Evolutionary conservation across 805 yeast genomes (phyloP), one percentile per base, ranked within the genome.

Genomic region (Pichia californica): DNA sequence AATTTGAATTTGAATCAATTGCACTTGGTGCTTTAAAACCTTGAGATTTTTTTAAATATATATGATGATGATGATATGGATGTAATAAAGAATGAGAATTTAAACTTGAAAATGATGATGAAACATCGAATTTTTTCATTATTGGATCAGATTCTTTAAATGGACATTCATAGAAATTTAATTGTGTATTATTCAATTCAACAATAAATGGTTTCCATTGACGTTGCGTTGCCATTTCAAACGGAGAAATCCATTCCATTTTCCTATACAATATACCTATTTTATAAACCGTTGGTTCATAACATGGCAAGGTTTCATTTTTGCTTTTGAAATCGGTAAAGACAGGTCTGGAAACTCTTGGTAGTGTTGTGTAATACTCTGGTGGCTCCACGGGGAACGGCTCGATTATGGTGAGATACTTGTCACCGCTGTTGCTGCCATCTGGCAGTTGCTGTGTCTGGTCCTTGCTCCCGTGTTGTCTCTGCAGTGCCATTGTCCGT

Each of bases 121-220:
- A 40, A 19, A 40, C 48, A n/a, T 33, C 37, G 5, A 49, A 32
- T 32, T 41, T 41, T 13, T 40, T 40, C 25, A 46, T 13, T n/a
- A 38, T 33, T 13, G 40, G 43, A 27, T 46, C 48, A 29, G 35
- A 34, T 15, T 23, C 18, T 15, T 34, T 33, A 13, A 40, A 38
- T 7, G 48, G 48, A 36, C 44, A 66, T 15, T 62, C 54, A 59
- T 83, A 85, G 43, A 89, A 66, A 60, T 84, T 84, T 29, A 89
- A 65, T 63, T 87, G 95, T 2, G 97, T 89, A 16, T 91, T 85
- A 67, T 89, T 88, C 40, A 89, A 67, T 55, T 84, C 94, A 61
- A 87, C 69, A 19, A 83, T 68, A 35, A 73, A 73, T 34, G 73
- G 67, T 52, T 70, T 73, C 98, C 98, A 89, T 10, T 76, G 71